Percentiles rank a stretch among this genome's conserved stretches.
These are phyloP conservation scores for Phaffia rhodozyma DNA, from an alignment of 1,284 basidiomycete species.

Conservation along the genomic window DNA sequence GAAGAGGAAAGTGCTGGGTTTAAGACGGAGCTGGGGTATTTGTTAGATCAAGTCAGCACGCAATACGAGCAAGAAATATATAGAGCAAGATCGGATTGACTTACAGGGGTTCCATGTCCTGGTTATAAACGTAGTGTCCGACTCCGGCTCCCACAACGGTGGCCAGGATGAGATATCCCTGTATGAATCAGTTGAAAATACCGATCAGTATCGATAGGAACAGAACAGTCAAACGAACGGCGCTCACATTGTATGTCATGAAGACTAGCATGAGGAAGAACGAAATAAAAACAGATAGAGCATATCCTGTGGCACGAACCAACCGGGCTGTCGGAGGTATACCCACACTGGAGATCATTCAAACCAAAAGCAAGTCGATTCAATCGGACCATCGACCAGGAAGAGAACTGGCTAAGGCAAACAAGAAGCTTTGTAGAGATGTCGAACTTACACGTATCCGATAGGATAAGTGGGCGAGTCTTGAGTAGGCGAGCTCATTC, in stretches of 20 bases:
- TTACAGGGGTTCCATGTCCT: conserved; percentile 41
- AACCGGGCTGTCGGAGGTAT: conserved; percentile 34
- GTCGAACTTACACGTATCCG: neutral
- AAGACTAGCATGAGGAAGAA: conserved; percentile 80
- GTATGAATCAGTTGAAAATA: neutral
- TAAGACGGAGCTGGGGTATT: too few relatives aligned
- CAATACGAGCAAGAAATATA: neutral
- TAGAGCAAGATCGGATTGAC: neutral
- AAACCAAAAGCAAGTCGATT: conserved; percentile 5
- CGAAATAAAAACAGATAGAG: conserved; percentile 53
- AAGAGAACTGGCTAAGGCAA: conserved; percentile 29
- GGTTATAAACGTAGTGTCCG: conserved; percentile 59
- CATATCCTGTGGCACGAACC: conserved; percentile 53
- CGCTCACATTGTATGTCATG: conserved; percentile 69
- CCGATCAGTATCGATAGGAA: neutral
- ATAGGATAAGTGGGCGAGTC: neutral
- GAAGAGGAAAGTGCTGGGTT: too few relatives aligned
- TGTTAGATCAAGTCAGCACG: too few relatives aligned
- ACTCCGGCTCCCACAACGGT: conserved; percentile 56
- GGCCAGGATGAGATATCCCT: conserved; percentile 67
- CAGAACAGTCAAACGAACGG: neutral
- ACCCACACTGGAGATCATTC: conserved; percentile 17
- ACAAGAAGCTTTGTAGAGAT: neutral
- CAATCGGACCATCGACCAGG: conserved; percentile 37
- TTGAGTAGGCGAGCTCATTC: neutral